Percentiles rank a stretch among this genome's conserved stretches.
phyloP scores from a whole-genome alignment of 2,329 filamentous ascomycete genomes.

The Penicillium sp. region DNA sequence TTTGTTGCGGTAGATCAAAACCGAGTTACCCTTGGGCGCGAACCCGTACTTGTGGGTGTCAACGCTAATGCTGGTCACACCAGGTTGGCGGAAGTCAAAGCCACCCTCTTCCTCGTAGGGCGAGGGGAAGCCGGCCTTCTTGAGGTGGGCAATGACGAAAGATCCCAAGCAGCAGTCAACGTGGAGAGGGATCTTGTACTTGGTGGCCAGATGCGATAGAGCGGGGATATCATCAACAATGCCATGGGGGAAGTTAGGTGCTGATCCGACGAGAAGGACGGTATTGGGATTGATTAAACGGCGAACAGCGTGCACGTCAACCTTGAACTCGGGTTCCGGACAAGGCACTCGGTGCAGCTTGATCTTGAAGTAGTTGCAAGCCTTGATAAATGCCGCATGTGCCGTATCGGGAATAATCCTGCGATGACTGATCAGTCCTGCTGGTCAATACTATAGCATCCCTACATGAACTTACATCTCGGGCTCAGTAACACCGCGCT shows the following conservation, averaged over 20 bases:
- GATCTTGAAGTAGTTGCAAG: conserved; percentile 93
- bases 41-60: conserved; percentile 99
- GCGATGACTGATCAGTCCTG: conserved; percentile 18
- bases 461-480: conserved; percentile 68
- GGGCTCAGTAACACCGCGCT: conserved; percentile 84
- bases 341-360: conserved; percentile 86
- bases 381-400: conserved; percentile 95
- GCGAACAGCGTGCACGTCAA: conserved; percentile 71
- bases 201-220: conserved; percentile 77
- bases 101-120: conserved; percentile 64
- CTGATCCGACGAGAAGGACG: conserved; percentile 85
- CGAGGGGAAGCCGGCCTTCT: conserved; percentile 77
- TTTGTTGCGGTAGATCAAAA: conserved; percentile 80
- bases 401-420: conserved; percentile 93
- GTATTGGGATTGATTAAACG: conserved; percentile 94
- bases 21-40: conserved; percentile 95
- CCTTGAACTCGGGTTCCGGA: conserved; percentile 80
- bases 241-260: conserved; percentile 96
- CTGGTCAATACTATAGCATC: background rate
- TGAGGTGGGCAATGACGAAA: conserved; percentile 88
- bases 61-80: conserved; percentile 91
- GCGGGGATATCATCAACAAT: conserved; percentile 92
- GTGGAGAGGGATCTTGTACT: conserved; percentile 80
- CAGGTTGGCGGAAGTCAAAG: conserved; percentile 91
- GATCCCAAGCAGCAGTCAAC: conserved; percentile 97